Evolutionary conservation across 2,329 filamentous ascomycete genomes (phyloP), one percentile per base, ranked within the genome.

Genomic region (Aspergillus neoniger): DNA sequence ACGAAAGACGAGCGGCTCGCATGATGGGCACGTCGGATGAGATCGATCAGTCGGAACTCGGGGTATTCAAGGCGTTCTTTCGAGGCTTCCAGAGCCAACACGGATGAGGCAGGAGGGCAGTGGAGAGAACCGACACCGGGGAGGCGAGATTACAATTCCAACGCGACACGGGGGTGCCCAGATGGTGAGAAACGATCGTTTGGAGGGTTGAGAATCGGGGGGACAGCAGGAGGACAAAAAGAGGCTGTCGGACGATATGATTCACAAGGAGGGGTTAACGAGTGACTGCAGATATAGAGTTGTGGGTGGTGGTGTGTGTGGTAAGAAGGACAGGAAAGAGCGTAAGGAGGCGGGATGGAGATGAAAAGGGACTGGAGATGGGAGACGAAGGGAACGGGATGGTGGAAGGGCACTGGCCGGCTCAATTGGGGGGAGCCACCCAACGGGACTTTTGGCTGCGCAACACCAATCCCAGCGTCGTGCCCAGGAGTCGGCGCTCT

Each of bases 1-100:
- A 66, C 53, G 73, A 73, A 47, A 75, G 67, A 55, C 64, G 63
- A 57, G 68, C 62, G 51, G 71, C 61, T 65, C 72, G 72, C 73
- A 75, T 75, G 62, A 58, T 70, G 65, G 63, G 57, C 30, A 48
- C 43, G 36, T 58, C 14, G n/a, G 30, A 50, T 28, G 44, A 19
- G 55, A 52, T 32, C 21, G 51, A 32, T 38, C 25, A 55, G n/a
- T 32, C 38, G 23, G 19, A 52, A 52, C 7, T 57, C 48, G 14
- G 43, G 28, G 30, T 52, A 9, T 41, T 25, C 17, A n/a, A 32
- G 15, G 36, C 38, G 57, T 38, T 38, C 38, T 21, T 36, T 28
- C 51, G 39, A 50, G 39, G 58, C 47, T 58, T 39, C 38, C 43
- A 51, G 51, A 39, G 58, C 44, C 55, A 17, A 32, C 32, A 44